Evolutionary conservation across 805 yeast species (phyloP), one percentile per base, ranked within the genome.

Genomic region (Spathaspora arborariae): DNA sequence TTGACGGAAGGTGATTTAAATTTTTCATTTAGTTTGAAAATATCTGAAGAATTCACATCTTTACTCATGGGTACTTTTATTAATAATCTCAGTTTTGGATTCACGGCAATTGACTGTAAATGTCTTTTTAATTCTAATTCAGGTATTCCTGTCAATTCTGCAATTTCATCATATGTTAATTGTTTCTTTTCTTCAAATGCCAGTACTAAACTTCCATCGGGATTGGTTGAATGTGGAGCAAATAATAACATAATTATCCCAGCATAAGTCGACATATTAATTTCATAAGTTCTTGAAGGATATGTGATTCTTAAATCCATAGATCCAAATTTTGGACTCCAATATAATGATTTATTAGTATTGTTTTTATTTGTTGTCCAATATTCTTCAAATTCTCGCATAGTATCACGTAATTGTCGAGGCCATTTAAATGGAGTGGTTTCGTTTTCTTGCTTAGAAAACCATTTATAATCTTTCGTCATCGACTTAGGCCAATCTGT

Each of bases 281-380:
- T 76, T 48, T 87, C 91, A 58, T 92, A 91, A 1, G 84, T 78
- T 41, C 80, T 77, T 26, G 81, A 76, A 4, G 84, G 82, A 54
- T 84, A 86, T 30, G 82, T 75, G 55, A 85, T 82, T 44, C 85
- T 74, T 45, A 92, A 72, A 56, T 91, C 97, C 48, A 88, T 83
- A 5, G 88, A 80, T 5, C 97, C 96, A 57, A 88, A 79, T 53
- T 82, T 82, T 20, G 91, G 88, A 33, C 89, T 83, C 97, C 97
- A 94, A 46, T 57, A 70, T 42, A 72, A 57, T 4, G 74, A 60
- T 51, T 72, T 72, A 49, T 67, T 72, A 41, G 67, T 70, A 50
- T 72, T 71, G 44, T 65, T 63, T 50, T 68, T 68, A 5, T 65
- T 71, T 10, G 64, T 54, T 41, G 55, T 54, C 77, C 77, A 72